These are phyloP conservation scores for Rhizoclosmatium hyalinum DNA, from an alignment of 371 early-diverging fungal genomes.

Conservation along the genomic window DNA sequence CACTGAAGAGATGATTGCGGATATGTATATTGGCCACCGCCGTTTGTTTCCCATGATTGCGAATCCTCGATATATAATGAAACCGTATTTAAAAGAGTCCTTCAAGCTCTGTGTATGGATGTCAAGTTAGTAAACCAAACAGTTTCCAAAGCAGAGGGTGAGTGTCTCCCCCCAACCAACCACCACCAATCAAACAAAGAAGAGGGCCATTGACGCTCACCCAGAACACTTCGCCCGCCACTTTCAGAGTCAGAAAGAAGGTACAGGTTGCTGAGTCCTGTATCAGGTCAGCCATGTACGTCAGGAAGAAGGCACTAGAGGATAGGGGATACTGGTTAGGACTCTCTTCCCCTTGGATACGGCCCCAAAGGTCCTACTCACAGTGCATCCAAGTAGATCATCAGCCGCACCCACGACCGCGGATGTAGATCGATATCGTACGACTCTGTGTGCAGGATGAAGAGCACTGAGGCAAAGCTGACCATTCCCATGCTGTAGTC, in stretches of 20 bases:
- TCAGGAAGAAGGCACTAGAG: too few relatives aligned
- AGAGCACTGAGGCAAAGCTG: constrained; percentile 10
- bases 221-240: constrained; percentile 4
- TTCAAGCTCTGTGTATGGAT: neutral
- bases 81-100: constrained; percentile 24
- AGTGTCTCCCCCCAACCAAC: neutral
- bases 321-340: too few relatives aligned
- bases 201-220: neutral
- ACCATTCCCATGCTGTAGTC: constrained; percentile 25
- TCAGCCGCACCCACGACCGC: constrained; percentile 15
- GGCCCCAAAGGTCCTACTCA: constrained; percentile 1
- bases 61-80: constrained; percentile 14
- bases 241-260: neutral
- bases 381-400: constrained; percentile 28
- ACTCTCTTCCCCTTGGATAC: neutral
- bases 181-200: neutral
- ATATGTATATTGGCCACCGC: constrained; percentile 11
- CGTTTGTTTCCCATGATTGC: constrained; percentile 27
- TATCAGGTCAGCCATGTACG: neutral
- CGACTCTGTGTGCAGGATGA: constrained; percentile 28
- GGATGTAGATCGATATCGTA: constrained; percentile 9
- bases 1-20: neutral
- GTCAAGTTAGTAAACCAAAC: neutral
- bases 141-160: neutral
- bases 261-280: neutral